Evolutionary conservation across 108 stramenopile genomes (phyloP).

Genomic region (Nitzschia sp.): DNA sequence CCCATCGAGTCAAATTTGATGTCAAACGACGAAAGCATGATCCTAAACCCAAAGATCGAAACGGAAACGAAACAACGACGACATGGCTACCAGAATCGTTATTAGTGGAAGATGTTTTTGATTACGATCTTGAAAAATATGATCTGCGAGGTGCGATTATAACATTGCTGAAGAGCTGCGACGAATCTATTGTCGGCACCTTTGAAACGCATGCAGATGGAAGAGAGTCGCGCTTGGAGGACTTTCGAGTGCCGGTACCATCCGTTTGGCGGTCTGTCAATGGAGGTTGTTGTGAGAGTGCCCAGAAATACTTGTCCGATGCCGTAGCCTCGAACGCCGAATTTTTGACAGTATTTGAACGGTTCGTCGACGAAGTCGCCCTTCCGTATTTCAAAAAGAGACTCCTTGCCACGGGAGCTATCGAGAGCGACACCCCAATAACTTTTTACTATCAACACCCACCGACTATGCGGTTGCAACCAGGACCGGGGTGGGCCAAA

Average conservation of each 20-base stretch:
- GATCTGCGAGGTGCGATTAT: conserved; percentile 55
- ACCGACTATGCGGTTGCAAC: conserved; percentile 87
- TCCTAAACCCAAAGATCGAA: conserved; percentile 54
- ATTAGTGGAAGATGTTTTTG: conserved; percentile 45
- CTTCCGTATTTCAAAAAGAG: conserved; percentile 70
- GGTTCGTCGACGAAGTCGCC: conserved; percentile 58
- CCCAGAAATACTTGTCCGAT: conserved; percentile 81
- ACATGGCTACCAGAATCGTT: conserved; percentile 64
- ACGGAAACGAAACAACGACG: conserved; percentile 57
- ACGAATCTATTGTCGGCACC: conserved; percentile 55
- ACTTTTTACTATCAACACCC: conserved; percentile 87
- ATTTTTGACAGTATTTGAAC: conserved; percentile 74
- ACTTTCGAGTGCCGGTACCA: conserved; percentile 64
- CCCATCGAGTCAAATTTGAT: conserved; percentile 80
- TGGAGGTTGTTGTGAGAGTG: conserved; percentile 61
- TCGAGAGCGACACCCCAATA: conserved; percentile 19
- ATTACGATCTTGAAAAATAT: conserved; percentile 45
- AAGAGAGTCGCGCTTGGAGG: conserved; percentile 43
- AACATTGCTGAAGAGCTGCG: conserved; percentile 47
- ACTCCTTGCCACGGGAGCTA: conserved; percentile 36
- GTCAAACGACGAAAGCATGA: conserved; percentile 64
- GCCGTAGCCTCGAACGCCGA: conserved; percentile 44
- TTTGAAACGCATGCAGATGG: conserved; percentile 17
- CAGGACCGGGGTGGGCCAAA: conserved; percentile 74
- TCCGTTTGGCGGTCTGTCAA: conserved; percentile 64